Conservation (phyloP, 2,329 filamentous ascomycete species). For the Cladosporium colombiae region DNA sequence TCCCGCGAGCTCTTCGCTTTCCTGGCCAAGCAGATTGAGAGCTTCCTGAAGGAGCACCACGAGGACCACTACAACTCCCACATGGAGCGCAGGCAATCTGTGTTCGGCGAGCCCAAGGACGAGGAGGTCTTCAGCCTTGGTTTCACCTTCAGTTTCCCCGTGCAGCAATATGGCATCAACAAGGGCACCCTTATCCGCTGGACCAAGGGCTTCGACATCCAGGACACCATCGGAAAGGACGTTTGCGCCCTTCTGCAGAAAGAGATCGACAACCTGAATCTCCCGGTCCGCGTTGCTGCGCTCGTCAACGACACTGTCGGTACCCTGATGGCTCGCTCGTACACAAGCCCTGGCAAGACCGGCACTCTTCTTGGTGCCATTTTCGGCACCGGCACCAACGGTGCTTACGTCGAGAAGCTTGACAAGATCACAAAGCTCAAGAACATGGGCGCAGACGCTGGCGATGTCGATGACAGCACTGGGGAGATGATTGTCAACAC, state of each 20-base stretch:
- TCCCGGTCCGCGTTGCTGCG: constrained; percentile 92
- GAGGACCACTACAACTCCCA: constrained; percentile 79
- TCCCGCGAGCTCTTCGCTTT: constrained; percentile 88
- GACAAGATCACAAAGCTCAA: constrained; percentile 77
- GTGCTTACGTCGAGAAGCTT: constrained; percentile 93
- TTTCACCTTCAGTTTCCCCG: constrained; percentile 99
- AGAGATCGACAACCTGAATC: constrained; percentile 81
- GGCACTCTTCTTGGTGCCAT: constrained; percentile 91
- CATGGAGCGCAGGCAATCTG: constrained; percentile 30
- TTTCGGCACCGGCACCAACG: constrained; percentile 96
- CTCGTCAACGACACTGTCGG: constrained; percentile 97
- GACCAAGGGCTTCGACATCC: constrained; percentile 98
- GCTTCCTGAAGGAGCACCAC: constrained; percentile 85
- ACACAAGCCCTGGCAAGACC: constrained; percentile 85
- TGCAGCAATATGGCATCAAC: constrained; percentile 92
- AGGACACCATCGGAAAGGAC: constrained; percentile 91
- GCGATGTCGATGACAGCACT: constrained; percentile 73
- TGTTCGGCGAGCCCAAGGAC: constrained; percentile 54
- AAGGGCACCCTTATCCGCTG: constrained; percentile 91
- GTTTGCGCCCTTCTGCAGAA: constrained; percentile 86
- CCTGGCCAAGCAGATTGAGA: constrained; percentile 87
- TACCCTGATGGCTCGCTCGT: constrained; percentile 95
- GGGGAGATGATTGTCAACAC: constrained; percentile 98
- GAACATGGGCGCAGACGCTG: constrained; percentile 41
- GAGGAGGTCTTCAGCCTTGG: constrained; percentile 87